These are phyloP conservation scores for Eucalyptus pauciflora DNA, from an alignment of 345 rosid genomes.

Conservation along the genomic window DNA sequence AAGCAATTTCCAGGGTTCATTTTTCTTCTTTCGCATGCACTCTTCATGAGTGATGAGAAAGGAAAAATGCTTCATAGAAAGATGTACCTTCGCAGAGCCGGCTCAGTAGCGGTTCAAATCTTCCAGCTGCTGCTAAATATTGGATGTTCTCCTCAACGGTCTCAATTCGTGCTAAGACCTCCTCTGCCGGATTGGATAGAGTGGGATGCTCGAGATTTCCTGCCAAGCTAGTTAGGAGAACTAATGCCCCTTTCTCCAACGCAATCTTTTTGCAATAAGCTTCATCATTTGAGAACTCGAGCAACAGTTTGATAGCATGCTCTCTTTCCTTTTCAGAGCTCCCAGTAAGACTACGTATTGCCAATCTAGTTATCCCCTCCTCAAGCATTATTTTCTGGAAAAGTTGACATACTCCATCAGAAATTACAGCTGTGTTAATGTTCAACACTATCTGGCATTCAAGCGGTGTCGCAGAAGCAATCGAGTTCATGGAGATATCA, in stretches of 20 bases:
- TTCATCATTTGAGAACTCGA: constrained; percentile 19
- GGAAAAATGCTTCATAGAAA: not conserved
- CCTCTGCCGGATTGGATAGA: constrained; percentile 26
- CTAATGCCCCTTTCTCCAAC: constrained; percentile 30
- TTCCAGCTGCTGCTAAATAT: constrained; percentile 25
- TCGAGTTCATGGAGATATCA: not conserved
- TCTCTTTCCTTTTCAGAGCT: constrained; percentile 27
- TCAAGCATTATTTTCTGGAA: constrained; percentile 24
- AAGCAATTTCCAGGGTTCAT: not conserved
- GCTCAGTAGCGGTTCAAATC: constrained; percentile 29
- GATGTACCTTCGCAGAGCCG: constrained; percentile 14
- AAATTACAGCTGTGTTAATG: not conserved
- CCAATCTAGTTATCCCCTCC: constrained; percentile 30
- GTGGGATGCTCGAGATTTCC: constrained; percentile 25
- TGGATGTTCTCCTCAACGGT: constrained; percentile 10
- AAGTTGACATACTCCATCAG: not conserved
- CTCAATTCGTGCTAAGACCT: constrained; percentile 20
- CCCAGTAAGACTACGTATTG: constrained; percentile 26
- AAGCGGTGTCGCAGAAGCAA: not conserved
- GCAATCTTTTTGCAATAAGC: constrained; percentile 17
- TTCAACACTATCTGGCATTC: not conserved
- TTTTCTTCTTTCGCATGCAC: not conserved
- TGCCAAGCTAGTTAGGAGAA: constrained; percentile 31
- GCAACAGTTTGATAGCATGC: constrained; percentile 25
- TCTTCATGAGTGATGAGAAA: not conserved